Evolutionary conservation across 1,284 basidiomycete species (phyloP), one percentile per base, ranked within the genome.

Genomic region (Naganishia sp.): DNA sequence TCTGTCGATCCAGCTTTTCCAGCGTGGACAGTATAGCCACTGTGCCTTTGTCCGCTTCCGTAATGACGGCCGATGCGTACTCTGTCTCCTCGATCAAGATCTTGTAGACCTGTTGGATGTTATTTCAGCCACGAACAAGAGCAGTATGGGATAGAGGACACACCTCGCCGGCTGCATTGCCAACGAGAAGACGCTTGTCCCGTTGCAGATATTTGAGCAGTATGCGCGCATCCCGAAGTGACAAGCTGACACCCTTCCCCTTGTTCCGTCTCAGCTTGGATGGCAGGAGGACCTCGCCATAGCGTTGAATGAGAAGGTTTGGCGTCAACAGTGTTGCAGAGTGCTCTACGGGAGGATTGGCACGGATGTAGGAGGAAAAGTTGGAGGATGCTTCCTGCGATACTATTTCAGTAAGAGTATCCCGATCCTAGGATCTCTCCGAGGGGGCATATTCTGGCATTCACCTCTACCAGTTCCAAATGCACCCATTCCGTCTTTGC

Each of bases 151-250:
- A 39, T n/a, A 28, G 28, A 28, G 28, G 28, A 28, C 41, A 10
- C 49, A 51, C 43, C 63, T 65, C 45, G 11, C 31, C 46, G 15
- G 32, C 35, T 3, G 42, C 11, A 25, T 51, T 35, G 6, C 47
- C 45, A 2, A 89, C 81, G 4, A 94, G 70, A 0, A 84, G 82
- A 6, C 80, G 81, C 71, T 83, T 84, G 74, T 98, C 94, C 54
- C 94, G 83, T 72, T 88, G 84, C 45, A 98, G 80, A 76, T 87
- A 92, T 76, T 83, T 88, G 32, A 95, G 66, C 39, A 96, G 74
- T 2, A 94, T 84, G 63, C 84, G 84, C 13, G 85, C 76, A 75
- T 98, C 92, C 21, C 75, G 72, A 64, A 87, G 84, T 17, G 88
- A 84, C 42, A 84, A 63, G 0, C 74, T 77, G 17, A 77, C 80